Percentiles rank a stretch among this genome's conserved stretches.
These are phyloP conservation scores for Rhododendron kiyosumense DNA, from an alignment of 148 eudicot species.

Conservation along the genomic window DNA sequence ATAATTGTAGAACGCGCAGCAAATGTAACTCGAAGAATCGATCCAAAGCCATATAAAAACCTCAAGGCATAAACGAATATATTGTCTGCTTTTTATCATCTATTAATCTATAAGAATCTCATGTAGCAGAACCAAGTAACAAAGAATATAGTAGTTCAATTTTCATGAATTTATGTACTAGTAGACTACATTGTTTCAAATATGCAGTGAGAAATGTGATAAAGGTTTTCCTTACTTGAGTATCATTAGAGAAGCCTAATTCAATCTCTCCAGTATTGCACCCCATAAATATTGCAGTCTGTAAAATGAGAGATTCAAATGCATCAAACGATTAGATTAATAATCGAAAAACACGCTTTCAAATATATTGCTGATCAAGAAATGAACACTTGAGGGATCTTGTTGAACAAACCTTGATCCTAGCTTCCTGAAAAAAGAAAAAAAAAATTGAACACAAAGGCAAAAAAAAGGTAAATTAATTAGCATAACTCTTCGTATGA, in stretches of 20 bases:
- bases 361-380: not conserved
- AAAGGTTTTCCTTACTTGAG: constrained; percentile 39
- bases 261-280: constrained; percentile 79
- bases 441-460: not conserved
- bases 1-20: no score
- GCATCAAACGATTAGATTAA: not conserved
- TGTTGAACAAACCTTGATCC: constrained; percentile 56
- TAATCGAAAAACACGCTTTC: not conserved
- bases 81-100: no score
- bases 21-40: no score
- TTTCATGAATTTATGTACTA: not conserved
- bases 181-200: not conserved
- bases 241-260: constrained; percentile 53
- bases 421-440: constrained; percentile 58
- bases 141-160: not conserved
- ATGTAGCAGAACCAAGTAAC: not conserved
- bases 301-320: not conserved
- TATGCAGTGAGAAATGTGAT: not conserved
- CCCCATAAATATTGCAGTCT: constrained; percentile 74
- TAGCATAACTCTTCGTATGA: not conserved
- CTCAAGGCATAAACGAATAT: no score
- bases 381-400: not conserved
- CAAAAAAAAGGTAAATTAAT: not conserved
- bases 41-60: no score
- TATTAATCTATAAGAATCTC: no score